phyloP scores from a whole-genome alignment of 306 rosid species.

The Lithocarpus polystachyus region DNA sequence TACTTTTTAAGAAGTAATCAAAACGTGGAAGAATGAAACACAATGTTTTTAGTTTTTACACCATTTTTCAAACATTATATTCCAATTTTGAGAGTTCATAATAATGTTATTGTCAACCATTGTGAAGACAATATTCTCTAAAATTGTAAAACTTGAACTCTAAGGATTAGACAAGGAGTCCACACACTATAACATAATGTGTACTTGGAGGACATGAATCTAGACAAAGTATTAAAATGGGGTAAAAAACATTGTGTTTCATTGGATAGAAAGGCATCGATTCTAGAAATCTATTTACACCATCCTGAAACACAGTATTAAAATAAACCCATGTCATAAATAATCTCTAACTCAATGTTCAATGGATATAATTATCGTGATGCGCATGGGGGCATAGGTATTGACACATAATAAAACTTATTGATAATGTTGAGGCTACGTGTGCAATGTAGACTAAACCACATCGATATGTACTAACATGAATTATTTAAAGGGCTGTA shows the following conservation, averaged over 20 bases:
- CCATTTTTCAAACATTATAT: no score
- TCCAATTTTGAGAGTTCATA: no score
- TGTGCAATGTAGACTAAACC: conserved; percentile 29
- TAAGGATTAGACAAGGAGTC: conserved; percentile 34
- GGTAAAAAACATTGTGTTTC: not conserved
- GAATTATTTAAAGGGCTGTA: not conserved
- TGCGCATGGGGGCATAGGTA: conserved; percentile 45
- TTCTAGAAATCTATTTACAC: conserved; percentile 34
- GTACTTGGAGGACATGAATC: conserved; percentile 31
- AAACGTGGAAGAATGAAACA: not conserved
- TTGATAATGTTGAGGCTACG: conserved; percentile 38
- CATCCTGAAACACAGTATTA: not conserved
- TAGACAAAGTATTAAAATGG: conserved; percentile 3
- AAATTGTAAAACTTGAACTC: not conserved
- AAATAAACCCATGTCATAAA: not conserved
- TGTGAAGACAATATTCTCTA: not conserved
- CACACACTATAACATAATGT: not conserved
- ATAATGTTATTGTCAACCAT: not conserved
- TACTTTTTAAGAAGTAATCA: not conserved
- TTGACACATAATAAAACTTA: conserved; percentile 13
- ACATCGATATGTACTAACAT: conserved; percentile 30
- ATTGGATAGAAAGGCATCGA: conserved; percentile 44
- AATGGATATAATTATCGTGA: conserved; percentile 56
- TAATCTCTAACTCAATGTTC: conserved; percentile 37
- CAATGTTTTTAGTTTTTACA: no score